Percentiles rank a stretch among this genome's conserved stretches.
Evolutionary conservation across 305 asterid genomes (phyloP).

Genomic region (Fraxinus platypoda): DNA sequence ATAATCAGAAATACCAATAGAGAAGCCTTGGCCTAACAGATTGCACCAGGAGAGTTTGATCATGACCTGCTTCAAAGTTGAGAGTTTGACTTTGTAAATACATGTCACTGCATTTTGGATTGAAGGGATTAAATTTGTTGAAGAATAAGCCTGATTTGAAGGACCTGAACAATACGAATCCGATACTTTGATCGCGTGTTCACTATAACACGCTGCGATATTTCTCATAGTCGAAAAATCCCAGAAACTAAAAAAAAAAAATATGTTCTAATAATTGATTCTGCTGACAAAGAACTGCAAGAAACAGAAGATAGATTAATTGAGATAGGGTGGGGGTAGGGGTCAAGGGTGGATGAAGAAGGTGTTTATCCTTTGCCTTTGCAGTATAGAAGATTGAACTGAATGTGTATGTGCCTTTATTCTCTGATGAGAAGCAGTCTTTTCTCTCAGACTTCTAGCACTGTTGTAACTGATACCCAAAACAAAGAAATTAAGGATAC

Average conservation of each 20-base stretch:
- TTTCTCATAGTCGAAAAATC: conserved; percentile 46
- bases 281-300: not conserved
- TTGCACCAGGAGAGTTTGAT: conserved; percentile 57
- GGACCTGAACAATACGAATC: conserved; percentile 69
- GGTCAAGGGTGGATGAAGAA: not conserved
- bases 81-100: conserved; percentile 49
- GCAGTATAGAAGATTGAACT: conserved; percentile 13
- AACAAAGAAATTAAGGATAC: conserved; percentile 9
- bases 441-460: conserved; percentile 17
- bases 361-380: conserved; percentile 43
- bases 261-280: not conserved
- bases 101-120: conserved; percentile 46
- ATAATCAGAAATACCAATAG: conserved; percentile 39
- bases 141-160: conserved; percentile 31
- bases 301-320: not conserved
- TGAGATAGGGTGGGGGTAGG: not conserved
- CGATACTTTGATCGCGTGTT: conserved; percentile 73
- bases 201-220: conserved; percentile 62
- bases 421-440: conserved; percentile 27
- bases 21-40: conserved; percentile 37
- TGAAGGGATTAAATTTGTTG: conserved; percentile 35
- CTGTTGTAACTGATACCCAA: conserved; percentile 35
- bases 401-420: conserved; percentile 34
- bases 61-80: conserved; percentile 34
- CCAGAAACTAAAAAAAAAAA: not conserved